Evolutionary conservation across 352 stramenopile genomes (phyloP).

Genomic region (Pythium folliculosum): DNA sequence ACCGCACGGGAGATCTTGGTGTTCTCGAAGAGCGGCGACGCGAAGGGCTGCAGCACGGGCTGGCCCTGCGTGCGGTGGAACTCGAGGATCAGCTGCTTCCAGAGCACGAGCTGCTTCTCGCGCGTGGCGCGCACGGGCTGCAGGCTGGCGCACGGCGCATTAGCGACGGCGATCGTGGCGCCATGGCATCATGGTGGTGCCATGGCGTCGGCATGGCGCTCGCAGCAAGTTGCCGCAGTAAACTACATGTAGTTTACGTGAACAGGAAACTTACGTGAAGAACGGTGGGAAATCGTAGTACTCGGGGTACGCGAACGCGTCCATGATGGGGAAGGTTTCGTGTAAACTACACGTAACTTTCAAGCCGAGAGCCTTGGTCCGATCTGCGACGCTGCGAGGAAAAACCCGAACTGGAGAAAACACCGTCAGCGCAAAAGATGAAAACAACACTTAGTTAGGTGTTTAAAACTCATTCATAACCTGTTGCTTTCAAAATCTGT

Average conservation of each 20-base stretch:
- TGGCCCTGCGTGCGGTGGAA: constrained; percentile 77
- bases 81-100: constrained; percentile 85
- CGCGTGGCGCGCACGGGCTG: constrained; percentile 81
- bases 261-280: constrained; percentile 61
- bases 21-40: constrained; percentile 79
- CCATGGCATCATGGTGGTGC: background rate
- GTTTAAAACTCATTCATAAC: background rate
- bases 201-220: background rate
- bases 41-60: constrained; percentile 68
- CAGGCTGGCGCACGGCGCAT: constrained; percentile 34
- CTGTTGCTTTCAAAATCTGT: constrained; percentile 12
- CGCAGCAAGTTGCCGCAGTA: constrained; percentile 14
- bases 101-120: constrained; percentile 87
- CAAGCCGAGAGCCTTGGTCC: background rate
- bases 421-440: background rate
- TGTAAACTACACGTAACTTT: constrained; percentile 16
- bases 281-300: constrained; percentile 89
- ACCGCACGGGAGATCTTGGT: constrained; percentile 74
- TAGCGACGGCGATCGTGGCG: background rate
- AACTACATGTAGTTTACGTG: constrained; percentile 20
- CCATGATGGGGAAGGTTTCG: constrained; percentile 31
- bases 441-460: constrained; percentile 1
- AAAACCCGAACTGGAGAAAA: constrained; percentile 8
- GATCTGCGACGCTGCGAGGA: constrained; percentile 10
- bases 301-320: constrained; percentile 85